Evolutionary conservation across 2,329 filamentous ascomycete genomes (phyloP).

Genomic region (Aurifilum marmelostoma): DNA sequence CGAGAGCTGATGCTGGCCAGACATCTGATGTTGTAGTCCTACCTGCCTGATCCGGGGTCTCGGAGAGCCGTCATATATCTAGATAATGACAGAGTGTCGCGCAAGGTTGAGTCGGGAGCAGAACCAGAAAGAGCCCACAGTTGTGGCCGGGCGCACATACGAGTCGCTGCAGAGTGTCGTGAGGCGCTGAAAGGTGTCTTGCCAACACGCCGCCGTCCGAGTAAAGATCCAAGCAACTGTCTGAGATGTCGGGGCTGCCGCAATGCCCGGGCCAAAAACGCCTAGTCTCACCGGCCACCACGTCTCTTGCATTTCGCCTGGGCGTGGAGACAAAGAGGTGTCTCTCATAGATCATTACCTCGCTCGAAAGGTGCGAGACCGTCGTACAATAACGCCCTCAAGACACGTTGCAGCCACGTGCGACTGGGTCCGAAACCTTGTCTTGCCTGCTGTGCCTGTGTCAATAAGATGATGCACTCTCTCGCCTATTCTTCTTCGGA

Average conservation of each 20-base stretch:
- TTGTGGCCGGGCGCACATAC: background rate
- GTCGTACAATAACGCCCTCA: constrained; percentile 7
- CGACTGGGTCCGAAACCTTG: constrained; percentile 11
- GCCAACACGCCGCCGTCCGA: background rate
- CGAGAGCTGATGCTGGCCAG: background rate
- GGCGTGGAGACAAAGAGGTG: background rate
- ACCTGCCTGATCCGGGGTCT: background rate
- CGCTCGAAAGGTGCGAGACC: background rate
- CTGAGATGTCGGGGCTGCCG: no score
- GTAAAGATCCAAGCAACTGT: background rate
- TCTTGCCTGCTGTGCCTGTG: constrained; percentile 12
- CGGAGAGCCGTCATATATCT: background rate
- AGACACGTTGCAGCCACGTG: constrained; percentile 14
- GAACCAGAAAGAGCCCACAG: background rate
- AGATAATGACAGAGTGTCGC: background rate
- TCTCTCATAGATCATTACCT: background rate
- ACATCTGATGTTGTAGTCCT: background rate
- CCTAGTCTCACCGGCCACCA: no score
- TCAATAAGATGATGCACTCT: background rate
- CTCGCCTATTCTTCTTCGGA: constrained; percentile 14
- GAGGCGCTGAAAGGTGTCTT: background rate
- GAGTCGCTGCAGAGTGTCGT: background rate
- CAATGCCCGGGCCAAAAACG: background rate
- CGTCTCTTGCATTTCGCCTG: background rate
- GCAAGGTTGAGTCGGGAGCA: background rate